Base-by-base conservation (phyloP, 768 basidiomycete genomes). In the Panus rudis region DNA sequence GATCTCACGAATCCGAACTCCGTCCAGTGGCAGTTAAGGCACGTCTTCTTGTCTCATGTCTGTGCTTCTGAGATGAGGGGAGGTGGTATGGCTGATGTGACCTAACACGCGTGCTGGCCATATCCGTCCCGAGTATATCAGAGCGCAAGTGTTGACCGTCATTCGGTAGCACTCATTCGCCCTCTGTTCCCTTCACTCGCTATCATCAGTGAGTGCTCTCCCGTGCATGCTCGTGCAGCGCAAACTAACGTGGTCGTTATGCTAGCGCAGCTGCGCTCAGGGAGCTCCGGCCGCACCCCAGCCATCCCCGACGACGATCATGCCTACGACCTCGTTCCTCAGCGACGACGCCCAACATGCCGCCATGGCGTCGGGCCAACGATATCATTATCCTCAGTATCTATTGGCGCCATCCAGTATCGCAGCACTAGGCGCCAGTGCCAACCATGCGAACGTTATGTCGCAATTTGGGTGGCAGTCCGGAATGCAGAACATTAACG, bases 1-100 rank as follows among this genome's bases (percentile, higher is more conserved):
- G 16, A 41, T 51, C 50, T 47, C 45, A 44, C 46, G 30, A 33
- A 47, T 51, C 17, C 43, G 22, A 39, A 45, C 39, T 42, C 49
- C 49, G 52, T n/a, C 41, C 49, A n/a, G 32, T 52, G 55, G 55
- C 48, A 57, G 51, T 39, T 39, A 34, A 49, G 54, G 54, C 50
- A 55, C 56, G 41, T n/a, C 35, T 28, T 41, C 49, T 48, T 35
- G 52, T 50, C 55, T 48, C 55, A 52, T 50, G 53, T 52, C 43
- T 40, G 51, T 37, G 39, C 47, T 45, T 48, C 43, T 41, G 23
- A 26, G n/a, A n/a, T n/a, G n/a, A n/a, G n/a, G n/a, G n/a, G n/a
- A n/a, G n/a, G n/a, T n/a, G n/a, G n/a, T n/a, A n/a, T n/a, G n/a
- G 33, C 12, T 49, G 41, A 52, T 52, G 55, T 26, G 26, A 31